Evolutionary conservation across 2,329 filamentous ascomycete species (phyloP).

Genomic region (Lomentospora prolificans): DNA sequence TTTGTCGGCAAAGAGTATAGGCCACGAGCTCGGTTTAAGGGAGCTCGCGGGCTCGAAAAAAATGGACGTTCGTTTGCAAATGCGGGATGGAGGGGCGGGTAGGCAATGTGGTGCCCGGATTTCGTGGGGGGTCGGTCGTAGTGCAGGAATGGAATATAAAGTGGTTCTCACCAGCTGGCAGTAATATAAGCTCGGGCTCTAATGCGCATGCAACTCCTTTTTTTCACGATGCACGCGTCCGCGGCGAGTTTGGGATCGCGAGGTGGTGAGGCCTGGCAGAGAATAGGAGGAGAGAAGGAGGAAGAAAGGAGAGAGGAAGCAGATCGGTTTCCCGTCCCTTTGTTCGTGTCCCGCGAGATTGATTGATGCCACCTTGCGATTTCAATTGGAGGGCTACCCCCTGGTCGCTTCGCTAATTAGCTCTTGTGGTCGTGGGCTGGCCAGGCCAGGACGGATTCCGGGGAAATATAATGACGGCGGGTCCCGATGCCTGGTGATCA

Average conservation of each 20-base stretch:
- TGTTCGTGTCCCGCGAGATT: background rate
- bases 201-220: background rate
- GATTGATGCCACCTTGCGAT: slow-evolving; percentile 13
- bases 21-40: background rate
- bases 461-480: background rate
- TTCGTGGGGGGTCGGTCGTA: background rate
- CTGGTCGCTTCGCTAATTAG: slow-evolving; percentile 3
- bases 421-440: background rate
- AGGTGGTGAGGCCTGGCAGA: background rate
- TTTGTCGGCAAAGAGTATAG: background rate
- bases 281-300: background rate
- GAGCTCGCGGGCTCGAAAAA: background rate
- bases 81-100: background rate
- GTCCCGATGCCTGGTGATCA: no score
- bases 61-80: background rate
- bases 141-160: background rate
- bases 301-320: background rate
- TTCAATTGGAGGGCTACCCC: slow-evolving; percentile 4
- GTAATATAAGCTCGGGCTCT: background rate
- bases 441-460: background rate
- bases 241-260: background rate
- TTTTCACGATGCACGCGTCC: background rate
- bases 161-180: background rate
- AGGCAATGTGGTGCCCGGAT: background rate
- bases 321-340: no score